phyloP scores from a whole-genome alignment of 23 red algal genomes.

The Gracilaria gracilis region DNA sequence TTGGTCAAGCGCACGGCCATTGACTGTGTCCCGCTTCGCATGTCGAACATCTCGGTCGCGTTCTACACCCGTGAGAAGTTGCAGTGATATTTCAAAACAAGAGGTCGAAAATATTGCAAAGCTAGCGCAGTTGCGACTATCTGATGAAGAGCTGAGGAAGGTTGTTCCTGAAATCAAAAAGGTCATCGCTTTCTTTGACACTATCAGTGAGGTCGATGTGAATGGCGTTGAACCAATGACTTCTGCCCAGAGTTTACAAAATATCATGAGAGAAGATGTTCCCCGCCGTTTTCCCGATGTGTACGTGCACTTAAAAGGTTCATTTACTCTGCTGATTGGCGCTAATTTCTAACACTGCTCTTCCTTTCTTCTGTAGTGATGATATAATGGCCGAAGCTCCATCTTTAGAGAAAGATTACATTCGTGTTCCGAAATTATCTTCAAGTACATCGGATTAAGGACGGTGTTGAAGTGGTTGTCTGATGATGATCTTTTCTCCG shows the following conservation, averaged over 20 bases:
- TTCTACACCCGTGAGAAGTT: constrained; percentile 6
- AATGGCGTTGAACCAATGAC: constrained; percentile 70
- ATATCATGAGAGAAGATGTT: constrained; percentile 62
- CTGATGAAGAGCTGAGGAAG: constrained; percentile 45
- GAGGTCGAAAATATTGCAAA: constrained; percentile 49
- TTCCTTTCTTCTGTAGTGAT: constrained; percentile 26
- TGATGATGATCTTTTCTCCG: not conserved
- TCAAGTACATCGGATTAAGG: constrained; percentile 37
- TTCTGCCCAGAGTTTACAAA: constrained; percentile 26
- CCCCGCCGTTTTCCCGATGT: constrained; percentile 56
- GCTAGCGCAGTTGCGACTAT: constrained; percentile 57
- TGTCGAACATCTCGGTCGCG: not conserved
- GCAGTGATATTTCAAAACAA: constrained; percentile 20
- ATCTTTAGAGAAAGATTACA: constrained; percentile 49
- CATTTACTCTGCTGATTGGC: not conserved
- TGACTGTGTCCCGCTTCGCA: not conserved
- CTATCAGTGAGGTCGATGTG: constrained; percentile 58
- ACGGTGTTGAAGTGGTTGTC: not conserved
- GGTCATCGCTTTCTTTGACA: constrained; percentile 59
- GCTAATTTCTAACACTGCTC: not conserved
- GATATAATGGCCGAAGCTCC: constrained; percentile 60
- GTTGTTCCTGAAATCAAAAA: constrained; percentile 58
- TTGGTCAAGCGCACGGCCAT: not conserved
- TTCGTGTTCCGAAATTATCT: constrained; percentile 60
- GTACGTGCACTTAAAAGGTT: constrained; percentile 26